Percentiles rank a stretch among this genome's conserved stretches.
Conservation (phyloP, 768 basidiomycete species). For the Tricholoma bakamatsutake region DNA sequence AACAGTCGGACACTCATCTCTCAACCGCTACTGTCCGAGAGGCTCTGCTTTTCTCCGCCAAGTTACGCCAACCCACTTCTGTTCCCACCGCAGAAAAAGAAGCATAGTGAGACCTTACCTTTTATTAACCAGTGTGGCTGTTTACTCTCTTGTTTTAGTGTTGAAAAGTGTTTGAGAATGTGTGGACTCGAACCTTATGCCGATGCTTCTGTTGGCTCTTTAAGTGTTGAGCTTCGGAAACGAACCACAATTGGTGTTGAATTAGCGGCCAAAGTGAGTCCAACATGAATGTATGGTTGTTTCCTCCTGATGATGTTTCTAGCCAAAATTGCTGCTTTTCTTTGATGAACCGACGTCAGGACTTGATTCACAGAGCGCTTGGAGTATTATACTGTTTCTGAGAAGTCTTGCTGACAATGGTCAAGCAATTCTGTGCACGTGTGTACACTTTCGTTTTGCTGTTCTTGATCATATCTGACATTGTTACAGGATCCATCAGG, state of each 20-base stretch:
- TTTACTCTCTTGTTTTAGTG: conserved; percentile 20
- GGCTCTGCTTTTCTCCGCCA: conserved; percentile 75
- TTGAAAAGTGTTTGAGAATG: conserved; percentile 47
- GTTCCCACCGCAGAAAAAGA: conserved; percentile 69
- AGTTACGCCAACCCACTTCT: conserved; percentile 64
- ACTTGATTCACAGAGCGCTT: conserved; percentile 81
- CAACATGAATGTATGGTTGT: not conserved
- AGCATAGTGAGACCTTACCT: conserved; percentile 49
- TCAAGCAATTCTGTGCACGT: conserved; percentile 90
- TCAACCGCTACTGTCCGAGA: conserved; percentile 74
- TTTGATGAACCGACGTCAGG: conserved; percentile 37
- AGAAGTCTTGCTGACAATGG: conserved; percentile 73
- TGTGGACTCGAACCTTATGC: conserved; percentile 58
- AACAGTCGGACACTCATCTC: conserved; percentile 84
- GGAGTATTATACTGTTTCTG: conserved; percentile 75
- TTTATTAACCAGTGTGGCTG: not conserved
- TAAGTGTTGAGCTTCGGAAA: conserved; percentile 46
- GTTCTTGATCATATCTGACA: not conserved
- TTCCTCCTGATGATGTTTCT: not conserved
- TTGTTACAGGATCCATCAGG: conserved; percentile 38
- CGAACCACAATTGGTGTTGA: conserved; percentile 58
- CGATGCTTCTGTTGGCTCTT: conserved; percentile 58
- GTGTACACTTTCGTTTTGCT: conserved; percentile 17
- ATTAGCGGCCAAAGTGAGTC: conserved; percentile 35
- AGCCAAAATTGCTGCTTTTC: conserved; percentile 79